Conservation (phyloP, 108 stramenopile genomes). For the Aurantiochytrium sp. region DNA sequence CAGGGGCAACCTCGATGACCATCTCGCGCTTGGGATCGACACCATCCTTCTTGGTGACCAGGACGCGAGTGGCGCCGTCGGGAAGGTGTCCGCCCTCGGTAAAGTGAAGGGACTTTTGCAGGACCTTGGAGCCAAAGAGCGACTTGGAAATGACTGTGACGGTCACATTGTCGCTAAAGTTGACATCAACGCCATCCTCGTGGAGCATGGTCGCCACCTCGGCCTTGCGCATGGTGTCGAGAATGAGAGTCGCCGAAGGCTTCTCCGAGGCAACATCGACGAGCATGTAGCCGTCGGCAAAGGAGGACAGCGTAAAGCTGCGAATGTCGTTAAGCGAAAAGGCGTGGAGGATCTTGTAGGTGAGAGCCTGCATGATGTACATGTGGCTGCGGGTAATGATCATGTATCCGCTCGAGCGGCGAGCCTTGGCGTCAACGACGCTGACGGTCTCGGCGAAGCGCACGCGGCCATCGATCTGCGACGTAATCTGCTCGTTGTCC, state of each 20-base stretch:
- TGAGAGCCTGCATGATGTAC: not conserved
- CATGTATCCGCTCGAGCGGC: not conserved
- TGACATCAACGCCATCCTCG: not conserved
- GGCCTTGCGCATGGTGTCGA: slow-evolving; percentile 9
- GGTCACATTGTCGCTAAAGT: not conserved
- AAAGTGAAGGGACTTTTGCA: not conserved
- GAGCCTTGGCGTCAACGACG: not conserved
- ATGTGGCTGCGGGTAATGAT: not conserved
- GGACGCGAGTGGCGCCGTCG: not conserved
- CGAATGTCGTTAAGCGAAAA: not conserved
- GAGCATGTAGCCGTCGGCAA: not conserved
- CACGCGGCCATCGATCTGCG: not conserved
- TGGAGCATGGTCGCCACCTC: not conserved
- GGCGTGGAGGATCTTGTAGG: not conserved
- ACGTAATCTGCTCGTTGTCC: not conserved
- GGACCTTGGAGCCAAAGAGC: not conserved
- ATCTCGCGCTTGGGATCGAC: not conserved
- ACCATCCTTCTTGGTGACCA: not conserved
- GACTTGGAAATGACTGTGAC: not conserved
- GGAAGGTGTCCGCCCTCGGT: not conserved
- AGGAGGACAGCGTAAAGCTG: not conserved
- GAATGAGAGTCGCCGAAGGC: not conserved
- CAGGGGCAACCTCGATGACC: not conserved
- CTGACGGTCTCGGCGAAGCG: not conserved
- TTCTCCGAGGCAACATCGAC: not conserved